A percentile compares a stretch with the other conserved stretches of the same genome.
These are phyloP conservation scores for Pestalotiopsis fici DNA, from an alignment of 2,329 filamentous ascomycete species.

Conservation along the genomic window DNA sequence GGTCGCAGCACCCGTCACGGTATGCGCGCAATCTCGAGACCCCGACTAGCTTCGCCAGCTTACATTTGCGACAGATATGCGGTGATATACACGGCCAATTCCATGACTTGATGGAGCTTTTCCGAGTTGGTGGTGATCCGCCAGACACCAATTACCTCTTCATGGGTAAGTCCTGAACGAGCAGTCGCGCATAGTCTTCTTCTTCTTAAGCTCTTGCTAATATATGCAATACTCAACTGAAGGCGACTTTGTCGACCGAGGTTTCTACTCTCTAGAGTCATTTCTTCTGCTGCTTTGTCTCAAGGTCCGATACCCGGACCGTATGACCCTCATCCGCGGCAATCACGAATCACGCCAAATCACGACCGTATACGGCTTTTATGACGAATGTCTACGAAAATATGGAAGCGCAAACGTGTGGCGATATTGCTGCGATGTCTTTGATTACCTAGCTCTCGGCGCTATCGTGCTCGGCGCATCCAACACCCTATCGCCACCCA, in stretches of 20 bases:
- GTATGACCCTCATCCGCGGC: slow-evolving; percentile 97
- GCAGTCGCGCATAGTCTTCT: neutral
- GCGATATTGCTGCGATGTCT: slow-evolving; percentile 99
- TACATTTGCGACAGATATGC: slow-evolving; percentile 66
- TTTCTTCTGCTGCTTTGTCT: slow-evolving; percentile 94
- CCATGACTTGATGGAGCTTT: slow-evolving; percentile 95
- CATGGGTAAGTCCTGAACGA: slow-evolving; percentile 65
- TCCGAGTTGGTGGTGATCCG: slow-evolving; percentile 88
- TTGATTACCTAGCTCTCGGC: slow-evolving; percentile 92
- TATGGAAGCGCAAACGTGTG: slow-evolving; percentile 99
- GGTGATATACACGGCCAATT: slow-evolving; percentile 97
- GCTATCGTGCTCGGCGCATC: slow-evolving; percentile 89
- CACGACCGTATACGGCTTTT: slow-evolving; percentile 98
- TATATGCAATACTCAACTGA: slow-evolving; percentile 10
- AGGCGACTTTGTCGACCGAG: slow-evolving; percentile 97
- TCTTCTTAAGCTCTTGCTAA: slow-evolving; percentile 11
- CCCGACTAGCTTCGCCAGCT: neutral
- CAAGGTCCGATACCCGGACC: slow-evolving; percentile 96
- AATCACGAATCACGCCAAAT: slow-evolving; percentile 99
- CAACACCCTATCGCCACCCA: slow-evolving; percentile 56
- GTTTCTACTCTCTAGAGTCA: slow-evolving; percentile 98
- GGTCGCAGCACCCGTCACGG: slow-evolving; percentile 91
- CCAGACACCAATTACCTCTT: slow-evolving; percentile 97
- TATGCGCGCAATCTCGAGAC: slow-evolving; percentile 38
- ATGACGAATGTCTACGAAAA: slow-evolving; percentile 97